These are phyloP conservation scores for Fraxinus americana DNA, from an alignment of 257 asterid genomes.

Conservation along the genomic window DNA sequence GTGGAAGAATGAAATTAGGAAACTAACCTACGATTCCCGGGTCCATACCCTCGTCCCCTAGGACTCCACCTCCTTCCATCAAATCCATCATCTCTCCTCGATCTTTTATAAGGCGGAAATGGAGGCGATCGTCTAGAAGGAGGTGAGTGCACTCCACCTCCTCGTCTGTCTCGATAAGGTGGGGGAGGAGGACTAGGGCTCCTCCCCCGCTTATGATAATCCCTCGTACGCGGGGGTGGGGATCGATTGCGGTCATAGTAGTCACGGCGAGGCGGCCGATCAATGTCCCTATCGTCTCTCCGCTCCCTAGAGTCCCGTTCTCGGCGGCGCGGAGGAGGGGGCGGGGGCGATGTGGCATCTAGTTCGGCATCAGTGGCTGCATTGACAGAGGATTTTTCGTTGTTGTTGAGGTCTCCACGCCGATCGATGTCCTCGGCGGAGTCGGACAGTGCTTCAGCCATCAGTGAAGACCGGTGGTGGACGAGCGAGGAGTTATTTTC, in stretches of 20 bases:
- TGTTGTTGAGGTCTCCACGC: conserved; percentile 30
- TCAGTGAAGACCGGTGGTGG: conserved; percentile 9
- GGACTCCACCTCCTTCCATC: conserved; percentile 93
- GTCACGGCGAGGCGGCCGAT: conserved; percentile 69
- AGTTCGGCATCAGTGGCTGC: conserved; percentile 44
- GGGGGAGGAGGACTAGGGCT: conserved; percentile 95
- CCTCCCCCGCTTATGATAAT: conserved; percentile 68
- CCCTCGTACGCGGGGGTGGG: conserved; percentile 65
- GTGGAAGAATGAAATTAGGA: conserved; percentile 1
- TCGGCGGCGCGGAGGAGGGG: conserved; percentile 63
- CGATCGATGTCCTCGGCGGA: conserved; percentile 39
- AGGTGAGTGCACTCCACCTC: conserved; percentile 64
- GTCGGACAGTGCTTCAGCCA: conserved; percentile 53
- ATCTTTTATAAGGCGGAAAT: conserved; percentile 67
- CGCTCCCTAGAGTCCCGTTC: conserved; percentile 76
- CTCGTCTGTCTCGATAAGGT: conserved; percentile 77
- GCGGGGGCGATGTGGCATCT: conserved; percentile 60
- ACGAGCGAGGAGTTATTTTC: background rate
- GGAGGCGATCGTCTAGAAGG: conserved; percentile 67
- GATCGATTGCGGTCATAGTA: conserved; percentile 77
- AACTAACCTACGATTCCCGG: conserved; percentile 77
- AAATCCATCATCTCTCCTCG: conserved; percentile 69
- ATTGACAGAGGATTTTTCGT: conserved; percentile 39
- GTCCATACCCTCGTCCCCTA: conserved; percentile 78
- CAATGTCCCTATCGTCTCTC: conserved; percentile 77